phyloP scores from a whole-genome alignment of 2,329 filamentous ascomycete species.

The Magnaporthiopsis incrustans region DNA sequence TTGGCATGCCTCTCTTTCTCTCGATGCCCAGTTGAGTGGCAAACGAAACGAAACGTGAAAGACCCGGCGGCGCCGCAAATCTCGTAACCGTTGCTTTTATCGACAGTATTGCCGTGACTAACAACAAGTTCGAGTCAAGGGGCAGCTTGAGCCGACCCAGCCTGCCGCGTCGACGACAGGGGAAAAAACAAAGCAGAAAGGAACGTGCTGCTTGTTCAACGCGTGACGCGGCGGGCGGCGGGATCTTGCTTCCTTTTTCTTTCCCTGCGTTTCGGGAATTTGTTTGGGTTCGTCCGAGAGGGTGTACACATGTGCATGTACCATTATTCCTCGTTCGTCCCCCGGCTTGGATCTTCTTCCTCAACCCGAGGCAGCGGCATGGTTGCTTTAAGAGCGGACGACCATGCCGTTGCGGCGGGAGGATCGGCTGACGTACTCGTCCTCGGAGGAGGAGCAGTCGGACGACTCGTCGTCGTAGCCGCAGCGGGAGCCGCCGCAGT shows the following conservation, averaged over 20 bases:
- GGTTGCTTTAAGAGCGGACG: slow-evolving; percentile 31
- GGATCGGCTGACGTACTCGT: slow-evolving; percentile 44
- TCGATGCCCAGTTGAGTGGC: slow-evolving; percentile 11
- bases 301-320: neutral
- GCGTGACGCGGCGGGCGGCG: too few relatives aligned
- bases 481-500: slow-evolving; percentile 86
- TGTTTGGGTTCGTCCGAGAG: neutral
- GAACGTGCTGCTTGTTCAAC: neutral
- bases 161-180: too few relatives aligned
- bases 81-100: neutral
- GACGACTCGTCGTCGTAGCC: slow-evolving; percentile 64
- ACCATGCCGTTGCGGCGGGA: slow-evolving; percentile 59
- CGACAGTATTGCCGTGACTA: slow-evolving; percentile 24
- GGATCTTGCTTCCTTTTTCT: neutral
- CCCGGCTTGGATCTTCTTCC: slow-evolving; percentile 11
- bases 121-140: slow-evolving; percentile 19
- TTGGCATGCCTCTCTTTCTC: neutral
- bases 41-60: slow-evolving; percentile 9
- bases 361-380: slow-evolving; percentile 17
- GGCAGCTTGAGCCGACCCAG: neutral
- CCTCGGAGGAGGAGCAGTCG: slow-evolving; percentile 59
- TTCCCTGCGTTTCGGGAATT: slow-evolving; percentile 14
- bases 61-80: neutral
- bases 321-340: slow-evolving; percentile 12
- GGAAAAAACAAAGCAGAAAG: neutral